Conservation (phyloP, 371 early-diverging fungal species). For the Phascolomyces articulosus region DNA sequence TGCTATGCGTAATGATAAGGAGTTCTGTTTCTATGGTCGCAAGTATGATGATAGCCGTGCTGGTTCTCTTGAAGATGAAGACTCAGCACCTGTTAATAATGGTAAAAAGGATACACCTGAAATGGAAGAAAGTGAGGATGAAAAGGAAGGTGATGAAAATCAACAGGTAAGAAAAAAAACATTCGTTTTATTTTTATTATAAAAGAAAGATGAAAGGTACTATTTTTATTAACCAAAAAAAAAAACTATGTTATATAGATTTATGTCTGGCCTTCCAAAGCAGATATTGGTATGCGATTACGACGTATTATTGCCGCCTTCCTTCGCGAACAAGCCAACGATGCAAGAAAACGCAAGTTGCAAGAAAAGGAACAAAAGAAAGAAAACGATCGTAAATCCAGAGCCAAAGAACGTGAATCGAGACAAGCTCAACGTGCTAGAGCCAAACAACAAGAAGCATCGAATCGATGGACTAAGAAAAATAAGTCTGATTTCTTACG, state of each 20-base stretch:
- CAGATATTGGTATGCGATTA: conserved; percentile 76
- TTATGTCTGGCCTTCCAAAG: conserved; percentile 68
- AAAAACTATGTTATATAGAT: conserved; percentile 17
- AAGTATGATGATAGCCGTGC: conserved; percentile 56
- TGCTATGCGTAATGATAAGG: conserved; percentile 69
- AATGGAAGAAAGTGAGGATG: conserved; percentile 19
- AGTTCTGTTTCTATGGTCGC: conserved; percentile 68
- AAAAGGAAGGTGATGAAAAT: conserved; percentile 16
- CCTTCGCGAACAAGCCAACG: conserved; percentile 61
- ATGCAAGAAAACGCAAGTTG: conserved; percentile 38
- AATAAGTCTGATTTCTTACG: conserved; percentile 73
- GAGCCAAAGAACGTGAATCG: conserved; percentile 51
- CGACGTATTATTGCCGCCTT: conserved; percentile 75
- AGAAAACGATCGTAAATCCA: conserved; percentile 41
- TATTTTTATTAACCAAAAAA: neutral
- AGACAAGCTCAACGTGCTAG: conserved; percentile 47
- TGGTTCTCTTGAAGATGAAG: conserved; percentile 38
- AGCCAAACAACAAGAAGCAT: conserved; percentile 45
- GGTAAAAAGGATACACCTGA: conserved; percentile 10
- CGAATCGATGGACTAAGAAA: conserved; percentile 71
- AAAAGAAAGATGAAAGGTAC: too few species aligned
- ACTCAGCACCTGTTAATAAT: conserved; percentile 15
- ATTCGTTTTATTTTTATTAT: neutral
- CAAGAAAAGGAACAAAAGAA: conserved; percentile 52
- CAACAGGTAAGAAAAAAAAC: conserved; percentile 7